These are phyloP conservation scores for Rhodosporidiobolus odoratus DNA, from an alignment of 768 basidiomycete species.

Conservation along the genomic window DNA sequence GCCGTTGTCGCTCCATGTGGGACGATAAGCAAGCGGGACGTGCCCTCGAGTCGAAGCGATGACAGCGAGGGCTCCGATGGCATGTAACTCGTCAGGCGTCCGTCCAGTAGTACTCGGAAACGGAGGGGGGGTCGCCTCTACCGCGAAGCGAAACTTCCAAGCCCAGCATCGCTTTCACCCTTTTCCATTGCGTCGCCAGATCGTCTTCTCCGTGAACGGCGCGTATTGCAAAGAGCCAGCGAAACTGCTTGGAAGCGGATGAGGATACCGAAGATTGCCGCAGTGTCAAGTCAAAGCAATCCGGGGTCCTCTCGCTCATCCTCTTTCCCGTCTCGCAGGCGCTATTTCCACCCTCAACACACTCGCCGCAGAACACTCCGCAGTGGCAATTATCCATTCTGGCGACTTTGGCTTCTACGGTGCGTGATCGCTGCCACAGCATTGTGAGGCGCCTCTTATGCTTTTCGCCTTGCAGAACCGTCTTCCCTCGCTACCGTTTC, in stretches of 20 bases:
- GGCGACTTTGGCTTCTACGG: slow-evolving; percentile 99
- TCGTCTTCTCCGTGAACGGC: no score
- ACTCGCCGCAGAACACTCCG: slow-evolving; percentile 79
- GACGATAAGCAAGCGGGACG: not conserved
- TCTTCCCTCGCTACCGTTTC: slow-evolving; percentile 80
- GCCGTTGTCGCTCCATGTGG: not conserved
- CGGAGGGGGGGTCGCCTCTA: no score
- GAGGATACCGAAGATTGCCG: not conserved
- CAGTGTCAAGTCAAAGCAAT: not conserved
- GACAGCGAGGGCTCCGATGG: not conserved
- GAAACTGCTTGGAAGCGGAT: not conserved
- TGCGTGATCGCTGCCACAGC: slow-evolving; percentile 43
- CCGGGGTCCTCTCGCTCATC: not conserved
- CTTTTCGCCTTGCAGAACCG: slow-evolving; percentile 54
- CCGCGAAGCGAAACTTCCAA: no score
- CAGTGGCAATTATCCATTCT: slow-evolving; percentile 89
- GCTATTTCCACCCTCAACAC: slow-evolving; percentile 81
- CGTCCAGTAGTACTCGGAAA: no score
- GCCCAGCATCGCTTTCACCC: no score
- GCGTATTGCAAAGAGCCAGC: no score
- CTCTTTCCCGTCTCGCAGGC: slow-evolving; percentile 49
- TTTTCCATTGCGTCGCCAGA: no score
- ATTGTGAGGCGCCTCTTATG: not conserved
- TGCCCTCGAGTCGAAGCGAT: not conserved
- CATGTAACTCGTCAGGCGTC: no score